A percentile compares a stretch with the other conserved stretches of the same genome.
phyloP scores from a whole-genome alignment of 2,329 filamentous ascomycete genomes.

The Aspergillus sp. region DNA sequence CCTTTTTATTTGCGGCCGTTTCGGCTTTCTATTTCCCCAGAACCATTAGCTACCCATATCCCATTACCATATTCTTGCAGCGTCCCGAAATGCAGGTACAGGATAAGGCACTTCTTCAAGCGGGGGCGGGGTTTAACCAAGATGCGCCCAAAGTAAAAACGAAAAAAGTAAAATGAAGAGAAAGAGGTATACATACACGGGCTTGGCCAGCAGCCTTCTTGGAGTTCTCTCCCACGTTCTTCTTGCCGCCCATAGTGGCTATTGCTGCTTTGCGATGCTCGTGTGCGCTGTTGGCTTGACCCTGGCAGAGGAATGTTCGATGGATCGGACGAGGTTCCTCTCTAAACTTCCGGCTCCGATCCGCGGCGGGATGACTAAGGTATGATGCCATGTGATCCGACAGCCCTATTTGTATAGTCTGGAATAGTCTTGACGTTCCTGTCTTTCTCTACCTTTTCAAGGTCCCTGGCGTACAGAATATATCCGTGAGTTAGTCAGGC shows the following conservation, averaged over 20 bases:
- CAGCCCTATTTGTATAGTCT: background rate
- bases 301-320: too few species aligned
- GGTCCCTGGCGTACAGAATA: too few species aligned
- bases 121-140: conserved; percentile 17
- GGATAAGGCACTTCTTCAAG: conserved; percentile 5
- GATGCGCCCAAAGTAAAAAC: background rate
- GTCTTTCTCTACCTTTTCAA: too few species aligned
- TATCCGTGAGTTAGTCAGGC: too few species aligned
- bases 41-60: conserved; percentile 7
- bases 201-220: conserved; percentile 90
- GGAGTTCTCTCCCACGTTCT: conserved; percentile 58
- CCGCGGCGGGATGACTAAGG: background rate
- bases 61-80: background rate
- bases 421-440: too few species aligned
- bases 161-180: background rate
- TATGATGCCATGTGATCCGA: background rate
- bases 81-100: conserved; percentile 1
- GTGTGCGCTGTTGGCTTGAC: background rate
- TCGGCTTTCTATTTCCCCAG: conserved; percentile 66
- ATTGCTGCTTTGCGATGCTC: background rate
- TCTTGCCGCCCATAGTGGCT: conserved; percentile 63
- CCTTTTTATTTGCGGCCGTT: conserved; percentile 69
- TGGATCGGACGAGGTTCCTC: background rate
- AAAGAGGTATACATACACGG: conserved; percentile 27
- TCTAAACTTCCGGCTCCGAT: background rate